Percentiles rank a stretch among this genome's conserved stretches.
These are phyloP conservation scores for Suillus paluster DNA, from an alignment of 768 basidiomycete genomes.

Conservation along the genomic window DNA sequence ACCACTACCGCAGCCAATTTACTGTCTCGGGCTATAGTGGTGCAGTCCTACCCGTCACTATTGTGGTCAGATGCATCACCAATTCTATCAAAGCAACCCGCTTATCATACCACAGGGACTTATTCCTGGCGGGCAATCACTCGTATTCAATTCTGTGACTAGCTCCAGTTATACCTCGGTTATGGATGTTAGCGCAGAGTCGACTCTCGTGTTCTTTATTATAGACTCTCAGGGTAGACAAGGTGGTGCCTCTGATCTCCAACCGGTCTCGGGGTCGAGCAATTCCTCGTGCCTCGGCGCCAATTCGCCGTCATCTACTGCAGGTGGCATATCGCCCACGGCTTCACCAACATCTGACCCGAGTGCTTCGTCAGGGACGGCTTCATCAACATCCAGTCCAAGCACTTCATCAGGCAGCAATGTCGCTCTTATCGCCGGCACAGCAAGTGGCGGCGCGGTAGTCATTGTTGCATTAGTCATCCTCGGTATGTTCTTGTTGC, in stretches of 20 bases:
- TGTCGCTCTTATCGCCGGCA: constrained; percentile 52
- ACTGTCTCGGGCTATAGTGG: constrained; percentile 45
- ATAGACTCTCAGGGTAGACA: constrained; percentile 50
- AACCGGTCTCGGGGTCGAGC: constrained; percentile 49
- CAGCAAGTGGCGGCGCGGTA: constrained; percentile 53
- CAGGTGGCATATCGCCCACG: constrained; percentile 1
- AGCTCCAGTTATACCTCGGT: constrained; percentile 52
- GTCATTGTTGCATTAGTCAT: constrained; percentile 54
- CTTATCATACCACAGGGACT: constrained; percentile 46
- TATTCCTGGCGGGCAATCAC: constrained; percentile 64
- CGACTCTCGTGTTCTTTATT: constrained; percentile 61
- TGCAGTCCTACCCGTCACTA: constrained; percentile 57
- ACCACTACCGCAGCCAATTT: constrained; percentile 43
- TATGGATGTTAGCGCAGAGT: constrained; percentile 59
- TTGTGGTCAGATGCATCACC: constrained; percentile 44
- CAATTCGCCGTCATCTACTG: constrained; percentile 56
- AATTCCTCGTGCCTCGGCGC: constrained; percentile 55
- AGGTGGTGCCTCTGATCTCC: constrained; percentile 63
- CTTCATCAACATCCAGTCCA: constrained; percentile 29
- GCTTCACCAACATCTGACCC: constrained; percentile 23
- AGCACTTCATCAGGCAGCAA: constrained; percentile 27
- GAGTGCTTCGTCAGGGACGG: constrained; percentile 18
- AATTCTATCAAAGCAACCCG: background rate
- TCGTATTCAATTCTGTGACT: constrained; percentile 43
- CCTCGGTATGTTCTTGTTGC: constrained; percentile 55